These are phyloP conservation scores for Cystobasidiaceae sp. DNA, from an alignment of 1,284 basidiomycete genomes.

Conservation along the genomic window DNA sequence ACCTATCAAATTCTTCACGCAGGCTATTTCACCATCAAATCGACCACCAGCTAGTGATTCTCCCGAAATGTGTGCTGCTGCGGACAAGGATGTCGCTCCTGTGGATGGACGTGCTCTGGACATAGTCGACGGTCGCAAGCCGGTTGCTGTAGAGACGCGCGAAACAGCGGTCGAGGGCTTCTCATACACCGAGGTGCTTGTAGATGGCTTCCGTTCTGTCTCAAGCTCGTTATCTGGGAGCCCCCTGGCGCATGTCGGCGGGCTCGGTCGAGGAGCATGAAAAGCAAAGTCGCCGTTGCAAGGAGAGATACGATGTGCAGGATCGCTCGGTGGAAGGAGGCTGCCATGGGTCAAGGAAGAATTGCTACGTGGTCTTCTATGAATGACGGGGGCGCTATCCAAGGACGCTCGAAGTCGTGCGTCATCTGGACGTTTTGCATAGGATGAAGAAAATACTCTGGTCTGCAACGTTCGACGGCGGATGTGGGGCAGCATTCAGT, in stretches of 20 bases:
- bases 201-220: background rate
- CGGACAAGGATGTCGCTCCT: conserved; percentile 2
- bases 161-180: background rate
- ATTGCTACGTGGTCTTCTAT: too few relatives aligned
- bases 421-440: too few relatives aligned
- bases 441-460: too few relatives aligned
- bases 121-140: conserved; percentile 2
- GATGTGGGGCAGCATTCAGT: too few relatives aligned
- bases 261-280: conserved; percentile 14
- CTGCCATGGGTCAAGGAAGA: too few relatives aligned
- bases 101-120: conserved; percentile 17
- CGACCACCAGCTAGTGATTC: background rate
- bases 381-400: too few relatives aligned
- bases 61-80: background rate
- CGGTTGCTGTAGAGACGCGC: background rate
- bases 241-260: background rate
- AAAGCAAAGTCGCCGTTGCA: conserved; percentile 11
- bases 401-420: too few relatives aligned
- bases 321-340: too few relatives aligned
- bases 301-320: too few relatives aligned
- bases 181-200: background rate
- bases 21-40: background rate
- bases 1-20: conserved; percentile 65
- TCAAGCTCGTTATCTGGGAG: background rate
- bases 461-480: too few relatives aligned